phyloP scores from a whole-genome alignment of 768 basidiomycete species.

The Kwoniella sp. region DNA sequence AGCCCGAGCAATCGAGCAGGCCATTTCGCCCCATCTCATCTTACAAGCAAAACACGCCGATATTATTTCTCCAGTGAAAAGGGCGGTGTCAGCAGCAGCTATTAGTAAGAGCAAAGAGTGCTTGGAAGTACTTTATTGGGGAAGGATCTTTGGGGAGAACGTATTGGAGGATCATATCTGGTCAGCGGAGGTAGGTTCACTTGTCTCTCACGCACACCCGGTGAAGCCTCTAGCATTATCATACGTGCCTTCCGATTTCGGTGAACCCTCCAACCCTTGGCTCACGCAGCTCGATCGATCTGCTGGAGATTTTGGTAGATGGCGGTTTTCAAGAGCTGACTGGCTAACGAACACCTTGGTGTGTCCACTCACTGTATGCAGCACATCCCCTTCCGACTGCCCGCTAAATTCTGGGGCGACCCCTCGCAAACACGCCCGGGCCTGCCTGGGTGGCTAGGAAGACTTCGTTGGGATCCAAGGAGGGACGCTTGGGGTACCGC shows the following conservation, averaged over 20 bases:
- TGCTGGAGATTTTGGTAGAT: too few species aligned
- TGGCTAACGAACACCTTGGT: neutral
- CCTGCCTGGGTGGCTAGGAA: constrained; percentile 28
- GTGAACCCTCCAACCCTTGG: too few species aligned
- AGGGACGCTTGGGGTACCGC: constrained; percentile 23
- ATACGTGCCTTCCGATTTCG: too few species aligned
- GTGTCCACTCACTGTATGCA: neutral
- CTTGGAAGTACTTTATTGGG: constrained; percentile 35
- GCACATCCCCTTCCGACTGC: constrained; percentile 32
- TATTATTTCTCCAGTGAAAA: constrained; percentile 5
- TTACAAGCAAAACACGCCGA: neutral
- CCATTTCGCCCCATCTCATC: neutral
- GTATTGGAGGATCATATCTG: constrained; percentile 26
- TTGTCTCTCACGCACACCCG: too few species aligned
- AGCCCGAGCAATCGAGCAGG: neutral
- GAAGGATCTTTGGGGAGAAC: constrained; percentile 36
- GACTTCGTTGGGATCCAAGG: constrained; percentile 38
- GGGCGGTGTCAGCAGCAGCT: constrained; percentile 4
- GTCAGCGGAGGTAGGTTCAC: constrained; percentile 28
- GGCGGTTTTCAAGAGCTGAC: too few species aligned
- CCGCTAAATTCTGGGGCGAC: constrained; percentile 20
- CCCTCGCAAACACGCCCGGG: neutral
- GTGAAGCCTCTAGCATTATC: too few species aligned
- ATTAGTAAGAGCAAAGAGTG: constrained; percentile 3
- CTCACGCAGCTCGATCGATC: too few species aligned